These are phyloP conservation scores for Rhizoclosmatium sp. DNA, from an alignment of 192 early-diverging fungal genomes.

Conservation along the genomic window DNA sequence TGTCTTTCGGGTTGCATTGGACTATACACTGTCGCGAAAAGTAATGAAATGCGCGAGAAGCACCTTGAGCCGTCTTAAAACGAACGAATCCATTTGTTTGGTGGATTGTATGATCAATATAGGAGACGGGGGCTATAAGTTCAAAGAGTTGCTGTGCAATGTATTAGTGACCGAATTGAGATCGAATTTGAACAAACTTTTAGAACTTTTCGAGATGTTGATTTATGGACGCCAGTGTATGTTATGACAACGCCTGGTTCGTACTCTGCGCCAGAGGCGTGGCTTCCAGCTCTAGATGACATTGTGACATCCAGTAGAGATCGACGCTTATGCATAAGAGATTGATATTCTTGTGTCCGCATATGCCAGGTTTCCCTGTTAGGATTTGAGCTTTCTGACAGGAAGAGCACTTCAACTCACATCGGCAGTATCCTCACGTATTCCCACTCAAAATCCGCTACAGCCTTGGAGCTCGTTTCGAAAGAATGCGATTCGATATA, in stretches of 20 bases:
- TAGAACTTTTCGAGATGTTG: slow-evolving; percentile 34
- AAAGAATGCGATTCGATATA: background rate
- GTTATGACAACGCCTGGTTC: slow-evolving; percentile 35
- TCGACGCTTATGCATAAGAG: slow-evolving; percentile 1
- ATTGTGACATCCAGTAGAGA: slow-evolving; percentile 3
- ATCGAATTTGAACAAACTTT: slow-evolving; percentile 30
- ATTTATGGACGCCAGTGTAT: slow-evolving; percentile 35
- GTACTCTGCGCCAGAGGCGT: slow-evolving; percentile 25
- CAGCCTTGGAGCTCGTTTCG: background rate
- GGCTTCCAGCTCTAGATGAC: background rate
- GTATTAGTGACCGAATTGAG: background rate
- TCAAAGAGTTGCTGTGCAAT: slow-evolving; percentile 43
- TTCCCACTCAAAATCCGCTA: slow-evolving; percentile 5
- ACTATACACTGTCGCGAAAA: slow-evolving; percentile 39
- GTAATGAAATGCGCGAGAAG: slow-evolving; percentile 23
- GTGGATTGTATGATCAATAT: slow-evolving; percentile 36
- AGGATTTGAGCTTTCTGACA: background rate
- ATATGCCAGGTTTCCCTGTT: slow-evolving; percentile 33
- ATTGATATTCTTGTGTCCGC: slow-evolving; percentile 35
- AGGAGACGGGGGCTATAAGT: slow-evolving; percentile 46
- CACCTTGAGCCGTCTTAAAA: slow-evolving; percentile 32
- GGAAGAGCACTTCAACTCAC: slow-evolving; percentile 2
- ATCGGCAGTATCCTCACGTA: slow-evolving; percentile 33
- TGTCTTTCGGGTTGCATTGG: slow-evolving; percentile 33
- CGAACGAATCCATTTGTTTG: slow-evolving; percentile 10